Evolutionary conservation across 139 green algal genomes (phyloP).

Genomic region (Nannochloris sp.): DNA sequence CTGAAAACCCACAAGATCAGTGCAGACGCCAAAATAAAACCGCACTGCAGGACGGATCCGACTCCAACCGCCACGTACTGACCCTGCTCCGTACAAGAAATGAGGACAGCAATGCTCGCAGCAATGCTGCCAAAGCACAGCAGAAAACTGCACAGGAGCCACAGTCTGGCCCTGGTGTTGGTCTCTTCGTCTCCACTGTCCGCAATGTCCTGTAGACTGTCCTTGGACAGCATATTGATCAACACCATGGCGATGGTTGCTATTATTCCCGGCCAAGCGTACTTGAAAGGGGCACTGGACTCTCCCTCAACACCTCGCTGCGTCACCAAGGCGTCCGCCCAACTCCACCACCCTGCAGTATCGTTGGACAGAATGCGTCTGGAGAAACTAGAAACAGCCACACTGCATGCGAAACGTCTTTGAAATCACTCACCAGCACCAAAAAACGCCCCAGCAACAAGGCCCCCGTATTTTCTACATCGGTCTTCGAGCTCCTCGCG

Average conservation of each 20-base stretch:
- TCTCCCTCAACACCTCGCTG: constrained; percentile 9
- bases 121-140: constrained; percentile 23
- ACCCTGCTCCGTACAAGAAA: constrained; percentile 11
- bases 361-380: background rate
- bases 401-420: background rate
- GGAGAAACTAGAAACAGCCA: background rate
- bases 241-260: constrained; percentile 32
- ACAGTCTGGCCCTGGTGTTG: constrained; percentile 23
- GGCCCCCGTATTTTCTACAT: constrained; percentile 12
- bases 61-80: constrained; percentile 21
- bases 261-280: constrained; percentile 25
- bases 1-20: constrained; percentile 31
- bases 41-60: constrained; percentile 33
- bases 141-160: constrained; percentile 34
- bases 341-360: constrained; percentile 26
- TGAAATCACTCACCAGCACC: constrained; percentile 17
- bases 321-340: constrained; percentile 27
- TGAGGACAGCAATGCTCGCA: constrained; percentile 32
- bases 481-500: constrained; percentile 13
- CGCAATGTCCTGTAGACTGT: constrained; percentile 15
- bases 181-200: constrained; percentile 16
- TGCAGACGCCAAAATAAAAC: constrained; percentile 23
- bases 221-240: constrained; percentile 33
- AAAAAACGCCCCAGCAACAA: constrained; percentile 31
- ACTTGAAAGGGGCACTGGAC: constrained; percentile 28